Conservation (phyloP, 2,329 filamentous ascomycete species). For the Pseudogymnoascus sp. region DNA sequence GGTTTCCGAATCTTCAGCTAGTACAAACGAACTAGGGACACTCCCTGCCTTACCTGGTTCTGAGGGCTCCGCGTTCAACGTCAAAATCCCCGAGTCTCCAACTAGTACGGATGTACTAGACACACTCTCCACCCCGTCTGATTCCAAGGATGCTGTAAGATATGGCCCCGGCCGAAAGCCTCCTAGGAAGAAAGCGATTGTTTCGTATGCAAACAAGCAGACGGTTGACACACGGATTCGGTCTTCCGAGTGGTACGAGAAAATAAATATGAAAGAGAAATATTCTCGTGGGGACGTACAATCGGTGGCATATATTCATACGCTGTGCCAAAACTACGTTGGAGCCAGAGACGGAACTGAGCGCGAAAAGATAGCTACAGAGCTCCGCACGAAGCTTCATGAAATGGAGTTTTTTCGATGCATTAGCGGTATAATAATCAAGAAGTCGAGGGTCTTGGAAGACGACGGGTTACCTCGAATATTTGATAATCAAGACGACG, state of each 20-base stretch:
- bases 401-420: constrained; percentile 22
- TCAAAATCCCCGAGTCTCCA: background rate
- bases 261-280: constrained; percentile 10
- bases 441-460: constrained; percentile 22
- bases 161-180: constrained; percentile 8
- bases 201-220: constrained; percentile 3
- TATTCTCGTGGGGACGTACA: constrained; percentile 9
- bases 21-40: background rate
- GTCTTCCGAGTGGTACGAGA: constrained; percentile 13
- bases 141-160: background rate
- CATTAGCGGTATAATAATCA: constrained; percentile 15
- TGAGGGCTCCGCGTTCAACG: background rate
- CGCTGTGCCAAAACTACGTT: constrained; percentile 14
- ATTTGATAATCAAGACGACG: constrained; percentile 25
- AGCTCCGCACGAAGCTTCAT: constrained; percentile 21
- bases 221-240: constrained; percentile 7
- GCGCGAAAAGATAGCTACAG: constrained; percentile 2
- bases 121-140: background rate
- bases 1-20: background rate
- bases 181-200: constrained; percentile 2
- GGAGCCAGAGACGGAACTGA: background rate
- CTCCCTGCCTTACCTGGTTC: background rate
- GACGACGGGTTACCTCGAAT: constrained; percentile 33
- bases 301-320: constrained; percentile 11
- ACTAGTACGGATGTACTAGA: background rate